A percentile compares a stretch with the other conserved stretches of the same genome.
Conservation (phyloP, 352 stramenopile genomes). For the Globisporangium radiosum region DNA sequence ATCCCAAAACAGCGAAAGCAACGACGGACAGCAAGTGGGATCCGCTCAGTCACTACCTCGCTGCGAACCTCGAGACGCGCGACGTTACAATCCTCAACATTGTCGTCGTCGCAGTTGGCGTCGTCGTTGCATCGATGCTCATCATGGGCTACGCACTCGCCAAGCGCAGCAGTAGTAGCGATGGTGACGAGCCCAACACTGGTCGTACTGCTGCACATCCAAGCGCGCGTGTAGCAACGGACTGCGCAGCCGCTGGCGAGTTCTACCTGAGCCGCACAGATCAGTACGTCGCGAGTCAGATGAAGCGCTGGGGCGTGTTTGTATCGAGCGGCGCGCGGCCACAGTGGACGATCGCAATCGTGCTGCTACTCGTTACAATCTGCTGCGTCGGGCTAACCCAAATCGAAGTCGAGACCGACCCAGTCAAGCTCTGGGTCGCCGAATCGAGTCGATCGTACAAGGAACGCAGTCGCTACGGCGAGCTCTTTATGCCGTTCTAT, state of each 20-base stretch:
- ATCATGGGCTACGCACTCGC: slow-evolving; percentile 43
- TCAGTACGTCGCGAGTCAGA: slow-evolving; percentile 14
- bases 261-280: slow-evolving; percentile 27
- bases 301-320: slow-evolving; percentile 40
- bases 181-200: background rate
- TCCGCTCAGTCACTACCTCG: slow-evolving; percentile 33
- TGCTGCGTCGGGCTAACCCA: slow-evolving; percentile 20
- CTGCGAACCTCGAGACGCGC: slow-evolving; percentile 21
- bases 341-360: slow-evolving; percentile 16
- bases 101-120: slow-evolving; percentile 41
- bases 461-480: slow-evolving; percentile 30
- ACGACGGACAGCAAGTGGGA: slow-evolving; percentile 24
- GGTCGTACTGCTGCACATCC: background rate
- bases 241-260: background rate
- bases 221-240: background rate
- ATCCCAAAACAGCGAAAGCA: slow-evolving; percentile 1
- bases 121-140: slow-evolving; percentile 26
- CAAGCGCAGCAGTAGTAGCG: slow-evolving; percentile 9
- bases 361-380: slow-evolving; percentile 14
- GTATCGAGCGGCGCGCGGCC: slow-evolving; percentile 20
- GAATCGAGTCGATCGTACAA: slow-evolving; percentile 35
- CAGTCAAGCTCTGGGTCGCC: slow-evolving; percentile 52
- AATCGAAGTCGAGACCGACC: slow-evolving; percentile 37
- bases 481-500: slow-evolving; percentile 56
- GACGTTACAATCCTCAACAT: slow-evolving; percentile 54